Percentiles rank a stretch among this genome's conserved stretches.
Evolutionary conservation across 2,329 filamentous ascomycete genomes (phyloP).

Genomic region (Hypoxylon rubiginosum): DNA sequence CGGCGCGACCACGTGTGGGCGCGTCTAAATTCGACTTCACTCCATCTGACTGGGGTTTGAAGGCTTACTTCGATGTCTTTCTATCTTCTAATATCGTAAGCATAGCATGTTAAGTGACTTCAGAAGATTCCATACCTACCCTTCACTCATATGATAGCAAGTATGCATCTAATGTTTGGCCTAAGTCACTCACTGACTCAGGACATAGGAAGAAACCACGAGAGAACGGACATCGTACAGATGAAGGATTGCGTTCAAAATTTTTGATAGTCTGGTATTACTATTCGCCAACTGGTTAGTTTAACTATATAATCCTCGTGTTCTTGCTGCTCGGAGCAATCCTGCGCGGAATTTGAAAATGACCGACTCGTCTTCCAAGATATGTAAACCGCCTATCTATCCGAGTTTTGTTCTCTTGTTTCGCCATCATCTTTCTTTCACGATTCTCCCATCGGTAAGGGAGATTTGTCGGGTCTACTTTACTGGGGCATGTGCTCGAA

Average conservation of each 20-base stretch:
- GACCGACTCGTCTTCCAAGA: neutral
- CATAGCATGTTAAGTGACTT: too few species aligned
- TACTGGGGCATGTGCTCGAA: constrained; percentile 74
- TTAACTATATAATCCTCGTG: neutral
- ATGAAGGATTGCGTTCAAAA: neutral
- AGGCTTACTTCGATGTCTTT: neutral
- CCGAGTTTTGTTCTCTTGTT: neutral
- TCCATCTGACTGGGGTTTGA: neutral
- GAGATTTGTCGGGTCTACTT: neutral
- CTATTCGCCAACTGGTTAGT: neutral
- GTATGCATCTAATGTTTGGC: too few species aligned
- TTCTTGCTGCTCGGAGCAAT: neutral
- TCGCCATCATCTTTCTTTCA: neutral
- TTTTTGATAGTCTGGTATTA: neutral
- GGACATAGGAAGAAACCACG: neutral
- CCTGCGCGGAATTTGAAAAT: neutral
- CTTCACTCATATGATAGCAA: too few species aligned
- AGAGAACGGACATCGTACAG: neutral
- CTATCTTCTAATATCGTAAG: too few species aligned
- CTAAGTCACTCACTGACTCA: neutral
- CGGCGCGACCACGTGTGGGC: constrained; percentile 25
- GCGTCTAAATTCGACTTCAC: constrained; percentile 35
- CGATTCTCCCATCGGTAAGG: neutral
- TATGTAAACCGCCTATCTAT: too few species aligned
- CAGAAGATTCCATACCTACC: too few species aligned